Base-by-base conservation (phyloP, 2,329 filamentous ascomycete genomes). In the Cercospora sp. region DNA sequence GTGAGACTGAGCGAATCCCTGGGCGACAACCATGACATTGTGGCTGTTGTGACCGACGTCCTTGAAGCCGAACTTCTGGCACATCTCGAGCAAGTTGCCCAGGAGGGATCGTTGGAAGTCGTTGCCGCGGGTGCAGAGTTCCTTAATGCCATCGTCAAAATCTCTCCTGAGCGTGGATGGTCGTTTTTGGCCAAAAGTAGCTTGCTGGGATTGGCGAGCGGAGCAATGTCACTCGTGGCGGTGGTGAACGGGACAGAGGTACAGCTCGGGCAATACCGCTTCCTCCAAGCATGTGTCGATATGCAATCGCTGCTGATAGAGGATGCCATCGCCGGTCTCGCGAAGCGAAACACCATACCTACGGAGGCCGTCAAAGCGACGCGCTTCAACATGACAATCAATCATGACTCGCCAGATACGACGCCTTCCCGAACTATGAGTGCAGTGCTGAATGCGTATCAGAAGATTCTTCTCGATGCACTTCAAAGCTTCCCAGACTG, bases 161-260 rank as follows among this genome's bases (percentile, higher is more conserved):
- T 91, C n/a, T 88, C 90, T 62, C 94, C 95, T 0, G 91, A 91
- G 66, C 86, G 94, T 68, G 89, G 97, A 5, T 98, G 95, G 94
- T 93, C 94, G 3, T 92, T 94, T 77, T 86, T 99, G 74, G 88
- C 90, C 3, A 89, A 92, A 66, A 96, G 92, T 78, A 88, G 90
- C 70, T 83, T 99, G 18, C 84, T 99, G 57, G 91, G 91, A 73
- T 87, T 89, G 5, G 90, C 93, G 72, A 89, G 91, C 9, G 90
- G 89, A 70, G 89, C 89, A 13, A 92, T 93, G 10, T 89, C 91
- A 69, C 85, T 99, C 69, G 88, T 90, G 45, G 88, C 88, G 60
- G 89, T 98, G 62, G 87, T 96, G 2, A 91, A 91, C n/a, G 90
- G 88, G 26, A 87, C 93, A 3, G 95, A 99, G 76, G 86, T 97